Evolutionary conservation across 2,329 filamentous ascomycete species (phyloP).

Genomic region (Colletotrichum tropicicola): DNA sequence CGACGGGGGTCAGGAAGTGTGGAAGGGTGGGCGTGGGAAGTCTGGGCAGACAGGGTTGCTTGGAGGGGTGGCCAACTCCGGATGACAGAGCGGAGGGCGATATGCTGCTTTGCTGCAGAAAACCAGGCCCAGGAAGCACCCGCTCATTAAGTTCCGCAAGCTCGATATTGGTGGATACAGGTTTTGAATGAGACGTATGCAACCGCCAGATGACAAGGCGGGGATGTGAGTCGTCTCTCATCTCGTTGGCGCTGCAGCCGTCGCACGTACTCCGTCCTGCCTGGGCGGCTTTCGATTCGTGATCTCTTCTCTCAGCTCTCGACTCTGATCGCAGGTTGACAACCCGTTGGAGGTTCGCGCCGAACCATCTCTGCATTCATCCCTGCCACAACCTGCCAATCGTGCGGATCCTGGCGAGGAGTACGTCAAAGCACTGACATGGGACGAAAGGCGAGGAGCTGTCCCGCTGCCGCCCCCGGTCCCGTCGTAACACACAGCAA

Average conservation of each 20-base stretch:
- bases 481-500: not conserved
- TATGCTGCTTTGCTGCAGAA: slow-evolving; percentile 27
- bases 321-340: not conserved
- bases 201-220: slow-evolving; percentile 2
- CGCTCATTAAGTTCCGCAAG: slow-evolving; percentile 5
- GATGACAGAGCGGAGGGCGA: slow-evolving; percentile 7
- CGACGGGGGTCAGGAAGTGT: slow-evolving; percentile 13
- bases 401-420: slow-evolving; percentile 19
- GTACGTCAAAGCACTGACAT: slow-evolving; percentile 26
- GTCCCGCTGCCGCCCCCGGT: not conserved
- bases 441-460: slow-evolving; percentile 20
- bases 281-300: not conserved
- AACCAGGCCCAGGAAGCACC: slow-evolving; percentile 13
- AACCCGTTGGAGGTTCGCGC: slow-evolving; percentile 5
- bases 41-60: slow-evolving; percentile 18
- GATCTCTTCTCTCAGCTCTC: not conserved
- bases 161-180: slow-evolving; percentile 15
- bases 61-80: slow-evolving; percentile 23
- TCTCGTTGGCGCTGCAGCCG: not conserved
- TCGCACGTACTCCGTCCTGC: not conserved
- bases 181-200: slow-evolving; percentile 14
- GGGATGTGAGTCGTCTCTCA: not conserved
- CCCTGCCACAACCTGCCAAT: slow-evolving; percentile 20
- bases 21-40: slow-evolving; percentile 20
- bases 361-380: slow-evolving; percentile 12